Base-by-base conservation (phyloP, 768 basidiomycete species). In the Russula sp. region DNA sequence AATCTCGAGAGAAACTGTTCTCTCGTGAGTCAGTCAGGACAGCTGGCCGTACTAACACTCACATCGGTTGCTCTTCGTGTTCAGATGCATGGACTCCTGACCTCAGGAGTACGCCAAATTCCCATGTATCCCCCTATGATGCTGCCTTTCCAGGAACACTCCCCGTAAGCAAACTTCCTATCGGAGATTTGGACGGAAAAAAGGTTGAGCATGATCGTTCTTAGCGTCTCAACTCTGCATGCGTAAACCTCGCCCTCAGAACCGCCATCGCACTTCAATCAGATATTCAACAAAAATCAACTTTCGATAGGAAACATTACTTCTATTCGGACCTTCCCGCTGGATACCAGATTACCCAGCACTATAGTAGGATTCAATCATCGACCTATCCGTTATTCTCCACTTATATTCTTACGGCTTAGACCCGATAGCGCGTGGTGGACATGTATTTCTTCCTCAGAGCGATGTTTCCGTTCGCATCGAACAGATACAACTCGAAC, bases 221-320 rank as follows among this genome's bases (percentile, higher is more conserved):
- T 32, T 69, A 86, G 85, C 80, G 70, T 62, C 69, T 91, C 64
- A 90, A 90, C 68, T 76, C 79, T 14, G 80, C 77, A 72, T 88
- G 87, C 61, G 87, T 97, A 2, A 82, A 88, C 64, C 81, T 97
- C 6, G 92, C 89, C 3, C 73, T 94, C 0, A 80, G 90, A 8
- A 87, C 93, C 0, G 91, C 94, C 0, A 69, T 94, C 2, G 94
- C 94, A 5, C 79, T 98, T 27, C 75, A 82, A 39, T 78, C 85
- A 13, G 66, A 80, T 5, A 78, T 96, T 55, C 90, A 90, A 66
- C 66, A 68, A 0, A 78, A 80, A 20, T 96, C 93, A 0, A 81
- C 90, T 0, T 98, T 98, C 69, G 97, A 98, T 74, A 80, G 97
- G 67, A 99, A 99, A 72, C 97, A 98, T 73, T 99, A 99, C 73